Conservation (phyloP, 805 yeast species). For the Lipomyces sp. region DNA sequence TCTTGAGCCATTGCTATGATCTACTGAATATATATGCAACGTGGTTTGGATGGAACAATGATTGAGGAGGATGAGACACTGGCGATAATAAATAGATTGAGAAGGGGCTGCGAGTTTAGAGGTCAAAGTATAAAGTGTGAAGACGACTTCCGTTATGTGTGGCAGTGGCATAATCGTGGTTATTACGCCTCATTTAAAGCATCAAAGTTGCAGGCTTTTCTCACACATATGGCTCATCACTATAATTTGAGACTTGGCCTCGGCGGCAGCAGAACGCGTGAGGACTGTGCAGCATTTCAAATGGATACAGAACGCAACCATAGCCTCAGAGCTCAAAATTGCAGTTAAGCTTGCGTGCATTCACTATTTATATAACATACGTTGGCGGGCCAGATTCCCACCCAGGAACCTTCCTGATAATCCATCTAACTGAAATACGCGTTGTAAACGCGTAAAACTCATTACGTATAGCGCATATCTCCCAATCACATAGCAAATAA, state of each 20-base stretch:
- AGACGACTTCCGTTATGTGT: neutral
- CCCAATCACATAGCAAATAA: neutral
- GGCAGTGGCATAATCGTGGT: neutral
- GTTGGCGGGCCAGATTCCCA: too few species aligned
- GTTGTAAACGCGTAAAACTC: constrained; percentile 3
- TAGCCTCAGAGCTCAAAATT: neutral
- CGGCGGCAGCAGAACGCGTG: neutral
- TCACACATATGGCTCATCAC: neutral
- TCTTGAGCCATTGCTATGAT: constrained; percentile 49
- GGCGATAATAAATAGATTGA: neutral
- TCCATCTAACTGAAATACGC: too few species aligned
- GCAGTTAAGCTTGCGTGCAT: neutral
- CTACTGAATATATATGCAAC: neutral
- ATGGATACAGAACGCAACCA: neutral
- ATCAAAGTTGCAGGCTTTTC: neutral
- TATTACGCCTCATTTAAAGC: neutral
- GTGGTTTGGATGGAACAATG: neutral
- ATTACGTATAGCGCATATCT: neutral
- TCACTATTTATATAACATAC: neutral
- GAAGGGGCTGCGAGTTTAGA: neutral
- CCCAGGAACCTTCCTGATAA: too few species aligned
- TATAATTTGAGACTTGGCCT: too few species aligned
- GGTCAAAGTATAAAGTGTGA: neutral
- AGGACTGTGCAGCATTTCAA: neutral
- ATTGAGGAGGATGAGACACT: constrained; percentile 3